Conservation (phyloP, 768 basidiomycete genomes). For the Thelephora ganbajun region DNA sequence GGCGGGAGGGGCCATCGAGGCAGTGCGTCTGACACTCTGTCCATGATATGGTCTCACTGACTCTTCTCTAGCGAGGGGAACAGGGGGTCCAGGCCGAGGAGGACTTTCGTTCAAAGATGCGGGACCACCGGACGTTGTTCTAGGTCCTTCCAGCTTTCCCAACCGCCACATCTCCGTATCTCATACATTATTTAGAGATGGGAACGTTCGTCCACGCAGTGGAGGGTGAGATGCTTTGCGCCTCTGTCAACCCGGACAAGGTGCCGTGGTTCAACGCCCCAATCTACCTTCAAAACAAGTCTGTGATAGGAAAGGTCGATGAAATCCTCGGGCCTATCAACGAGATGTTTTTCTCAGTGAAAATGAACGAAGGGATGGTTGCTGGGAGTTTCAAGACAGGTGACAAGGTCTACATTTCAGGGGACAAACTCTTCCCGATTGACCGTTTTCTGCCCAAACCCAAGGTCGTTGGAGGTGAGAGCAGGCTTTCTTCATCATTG, state of each 20-base stretch:
- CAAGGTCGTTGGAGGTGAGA: conserved; percentile 58
- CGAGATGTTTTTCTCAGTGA: conserved; percentile 94
- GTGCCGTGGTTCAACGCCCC: conserved; percentile 99
- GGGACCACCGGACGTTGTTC: conserved; percentile 69
- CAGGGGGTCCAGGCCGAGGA: conserved; percentile 53
- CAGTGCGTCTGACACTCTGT: conserved; percentile 16
- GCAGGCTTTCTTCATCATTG: conserved; percentile 2
- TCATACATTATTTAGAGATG: conserved; percentile 48
- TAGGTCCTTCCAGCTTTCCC: conserved; percentile 33
- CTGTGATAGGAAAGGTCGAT: conserved; percentile 91
- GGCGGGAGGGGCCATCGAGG: conserved; percentile 36
- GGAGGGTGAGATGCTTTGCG: conserved; percentile 96
- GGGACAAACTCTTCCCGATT: conserved; percentile 93
- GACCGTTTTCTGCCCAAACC: conserved; percentile 97
- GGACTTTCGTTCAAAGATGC: conserved; percentile 58
- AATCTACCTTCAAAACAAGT: conserved; percentile 94
- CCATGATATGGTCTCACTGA: no score
- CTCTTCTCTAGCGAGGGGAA: conserved; percentile 11
- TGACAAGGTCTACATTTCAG: conserved; percentile 94
- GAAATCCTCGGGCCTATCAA: conserved; percentile 99
- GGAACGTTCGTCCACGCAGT: conserved; percentile 90
- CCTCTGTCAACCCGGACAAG: conserved; percentile 71
- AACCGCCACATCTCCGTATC: neutral
- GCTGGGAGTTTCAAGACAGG: conserved; percentile 94
- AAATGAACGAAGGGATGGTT: conserved; percentile 93